Evolutionary conservation across 306 rosid genomes (phyloP), one percentile per base, ranked within the genome.

Genomic region (Styphnolobium japonicum): DNA sequence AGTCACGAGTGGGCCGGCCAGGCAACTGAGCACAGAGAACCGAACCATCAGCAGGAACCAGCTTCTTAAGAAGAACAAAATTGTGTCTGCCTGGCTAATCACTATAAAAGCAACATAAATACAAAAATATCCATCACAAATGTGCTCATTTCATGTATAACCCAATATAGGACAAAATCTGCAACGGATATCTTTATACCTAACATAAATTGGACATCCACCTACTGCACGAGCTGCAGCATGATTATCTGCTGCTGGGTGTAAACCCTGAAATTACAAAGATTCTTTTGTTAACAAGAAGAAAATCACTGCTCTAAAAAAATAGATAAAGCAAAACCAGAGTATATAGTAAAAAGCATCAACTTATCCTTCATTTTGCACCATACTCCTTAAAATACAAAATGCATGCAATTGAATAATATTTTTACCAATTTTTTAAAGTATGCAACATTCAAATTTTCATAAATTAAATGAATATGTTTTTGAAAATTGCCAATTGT

Each of bases 201-300:
- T 88, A 55, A 90, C 91, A 77, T 90, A 90, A 68, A 88, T 86
- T 25, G 92, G 81, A 82, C 92, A 85, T 51, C 95, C 92, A 2
- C 95, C 91, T 2, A 90, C 60, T 0, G 94, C 90, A 11, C 95
- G 91, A 68, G 91, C 92, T n/a, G 95, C 92, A 45, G 87, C 90
- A 2, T 90, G 91, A 69, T 88, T 88, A 15, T 90, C 92, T 9
- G 89, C 95, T 42, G 87, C 87, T 18, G 95, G 88, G 33, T 90
- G 95, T 56, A 87, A 60, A 81, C 88, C 83, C 90, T 90, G 66
- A 56, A n/a, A 77, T 62, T 27, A 27, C 31, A 12, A 40, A 70
- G 39, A 48, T 42, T 31, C 14, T 11, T 29, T 71, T 27, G n/a
- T n/a, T n/a, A n/a, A n/a, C n/a, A n/a, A n/a, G n/a, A n/a, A n/a